Evolutionary conservation across 2,329 filamentous ascomycete genomes (phyloP).

Genomic region (Alternaria incomplexa): DNA sequence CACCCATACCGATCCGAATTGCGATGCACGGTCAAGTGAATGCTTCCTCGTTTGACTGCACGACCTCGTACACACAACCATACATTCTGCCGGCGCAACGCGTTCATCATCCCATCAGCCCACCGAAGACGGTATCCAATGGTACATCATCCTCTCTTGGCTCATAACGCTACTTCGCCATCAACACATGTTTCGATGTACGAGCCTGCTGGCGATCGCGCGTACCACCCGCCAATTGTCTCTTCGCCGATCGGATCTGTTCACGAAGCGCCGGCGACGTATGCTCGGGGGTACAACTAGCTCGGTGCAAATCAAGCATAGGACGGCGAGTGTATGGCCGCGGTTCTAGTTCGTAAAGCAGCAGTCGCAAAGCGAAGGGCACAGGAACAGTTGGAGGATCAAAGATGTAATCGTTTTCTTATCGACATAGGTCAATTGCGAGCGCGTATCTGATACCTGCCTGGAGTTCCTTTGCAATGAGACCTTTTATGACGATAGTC

Average conservation of each 20-base stretch:
- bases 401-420: background rate
- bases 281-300: background rate
- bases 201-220: background rate
- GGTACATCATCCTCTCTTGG: background rate
- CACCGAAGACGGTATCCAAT: background rate
- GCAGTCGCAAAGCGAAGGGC: background rate
- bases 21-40: background rate
- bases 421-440: background rate
- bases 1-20: background rate
- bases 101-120: background rate
- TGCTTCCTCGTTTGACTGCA: background rate
- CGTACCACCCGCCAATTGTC: background rate
- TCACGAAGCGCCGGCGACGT: background rate
- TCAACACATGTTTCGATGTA: background rate
- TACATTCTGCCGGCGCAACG: background rate
- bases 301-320: background rate
- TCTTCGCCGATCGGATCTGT: background rate
- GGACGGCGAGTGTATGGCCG: background rate
- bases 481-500: background rate
- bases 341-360: background rate
- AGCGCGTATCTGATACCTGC: background rate
- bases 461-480: background rate
- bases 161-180: background rate
- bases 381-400: background rate
- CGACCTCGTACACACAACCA: background rate